These are phyloP conservation scores for Sophora flavescens DNA, from an alignment of 306 rosid species.

Conservation along the genomic window DNA sequence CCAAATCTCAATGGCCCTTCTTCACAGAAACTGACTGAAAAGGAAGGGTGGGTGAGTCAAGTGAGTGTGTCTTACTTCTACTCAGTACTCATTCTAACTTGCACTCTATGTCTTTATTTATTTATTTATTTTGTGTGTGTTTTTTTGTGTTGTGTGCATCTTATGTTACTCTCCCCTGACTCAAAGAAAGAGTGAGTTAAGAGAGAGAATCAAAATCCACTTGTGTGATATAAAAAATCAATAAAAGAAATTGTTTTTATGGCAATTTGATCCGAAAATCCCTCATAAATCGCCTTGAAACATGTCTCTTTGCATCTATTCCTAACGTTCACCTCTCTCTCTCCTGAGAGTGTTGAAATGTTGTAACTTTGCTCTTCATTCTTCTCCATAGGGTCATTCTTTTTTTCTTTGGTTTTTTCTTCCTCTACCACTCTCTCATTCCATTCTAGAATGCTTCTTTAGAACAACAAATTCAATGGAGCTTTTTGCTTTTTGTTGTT, in stretches of 20 bases:
- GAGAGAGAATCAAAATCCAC: conserved; percentile 33
- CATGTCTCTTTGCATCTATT: conserved; percentile 33
- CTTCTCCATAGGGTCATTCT: conserved; percentile 27
- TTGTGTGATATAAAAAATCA: not conserved
- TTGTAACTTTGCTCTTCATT: conserved; percentile 20
- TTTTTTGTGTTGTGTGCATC: not conserved
- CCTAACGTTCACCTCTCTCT: conserved; percentile 51
- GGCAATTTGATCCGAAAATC: conserved; percentile 53
- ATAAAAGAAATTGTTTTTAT: conserved; percentile 38
- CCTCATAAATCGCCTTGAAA: conserved; percentile 55
- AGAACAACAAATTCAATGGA: conserved; percentile 38
- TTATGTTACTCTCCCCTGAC: conserved; percentile 27
- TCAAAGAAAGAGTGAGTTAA: not conserved
- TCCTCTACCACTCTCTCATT: not conserved
- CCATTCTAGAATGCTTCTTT: not conserved
- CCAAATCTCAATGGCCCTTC: conserved; percentile 59
- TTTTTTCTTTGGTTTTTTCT: not conserved
- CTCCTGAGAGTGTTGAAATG: conserved; percentile 24
- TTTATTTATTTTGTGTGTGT: too few relatives aligned
- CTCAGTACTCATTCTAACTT: conserved; percentile 23
- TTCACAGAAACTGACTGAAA: conserved; percentile 36
- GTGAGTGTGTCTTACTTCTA: conserved; percentile 41
- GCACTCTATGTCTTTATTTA: conserved; percentile 40
- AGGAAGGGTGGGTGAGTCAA: conserved; percentile 15
- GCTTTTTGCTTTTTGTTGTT: conserved; percentile 38